phyloP scores from a whole-genome alignment of 2,329 filamentous ascomycete species.

The Epichloe sylvatica region DNA sequence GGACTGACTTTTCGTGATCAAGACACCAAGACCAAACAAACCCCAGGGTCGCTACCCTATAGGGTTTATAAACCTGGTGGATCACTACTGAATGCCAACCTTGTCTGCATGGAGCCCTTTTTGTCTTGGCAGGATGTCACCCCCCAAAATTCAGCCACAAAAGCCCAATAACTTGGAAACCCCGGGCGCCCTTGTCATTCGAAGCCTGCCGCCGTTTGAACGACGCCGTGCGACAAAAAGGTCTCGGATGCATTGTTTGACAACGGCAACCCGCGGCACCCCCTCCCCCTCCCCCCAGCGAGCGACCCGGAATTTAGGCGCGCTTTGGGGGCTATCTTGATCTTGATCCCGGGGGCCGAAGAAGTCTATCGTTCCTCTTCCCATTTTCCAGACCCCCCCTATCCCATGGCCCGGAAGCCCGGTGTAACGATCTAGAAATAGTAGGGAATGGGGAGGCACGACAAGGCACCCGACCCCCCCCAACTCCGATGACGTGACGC shows the following conservation, averaged over 20 bases:
- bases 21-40: too few relatives aligned
- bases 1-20: too few relatives aligned
- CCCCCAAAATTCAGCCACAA: not conserved
- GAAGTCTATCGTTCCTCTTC: not conserved
- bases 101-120: too few relatives aligned
- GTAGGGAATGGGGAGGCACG: too few relatives aligned
- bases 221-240: not conserved
- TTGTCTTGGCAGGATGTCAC: not conserved
- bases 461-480: too few relatives aligned
- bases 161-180: not conserved
- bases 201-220: not conserved
- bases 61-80: too few relatives aligned
- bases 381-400: not conserved
- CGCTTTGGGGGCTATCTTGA: not conserved
- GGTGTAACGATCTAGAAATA: not conserved
- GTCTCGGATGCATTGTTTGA: not conserved
- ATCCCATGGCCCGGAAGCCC: too few relatives aligned
- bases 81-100: too few relatives aligned
- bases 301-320: not conserved
- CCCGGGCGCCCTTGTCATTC: not conserved
- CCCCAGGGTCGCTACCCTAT: too few relatives aligned
- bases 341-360: not conserved
- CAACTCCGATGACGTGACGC: too few relatives aligned
- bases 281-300: not conserved
- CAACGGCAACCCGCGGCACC: not conserved